Evolutionary conservation across 140 eudicot genomes (phyloP).

Genomic region (Senecio squalidus): DNA sequence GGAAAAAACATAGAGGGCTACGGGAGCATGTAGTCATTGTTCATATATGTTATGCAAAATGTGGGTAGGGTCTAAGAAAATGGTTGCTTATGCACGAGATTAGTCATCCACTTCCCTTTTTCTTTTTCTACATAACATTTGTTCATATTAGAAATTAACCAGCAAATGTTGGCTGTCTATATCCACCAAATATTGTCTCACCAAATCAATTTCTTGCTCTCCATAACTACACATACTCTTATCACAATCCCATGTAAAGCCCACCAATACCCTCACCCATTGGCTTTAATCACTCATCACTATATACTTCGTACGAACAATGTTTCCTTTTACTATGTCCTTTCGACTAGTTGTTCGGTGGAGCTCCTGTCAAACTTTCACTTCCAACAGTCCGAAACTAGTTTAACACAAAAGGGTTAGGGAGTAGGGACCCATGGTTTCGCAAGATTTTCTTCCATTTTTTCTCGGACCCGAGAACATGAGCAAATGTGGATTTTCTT

Average conservation of each 20-base stretch:
- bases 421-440: no score
- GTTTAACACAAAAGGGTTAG: no score
- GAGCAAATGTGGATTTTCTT: no score
- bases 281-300: neutral
- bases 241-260: slow-evolving; percentile 17
- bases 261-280: slow-evolving; percentile 12
- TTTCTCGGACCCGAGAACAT: no score
- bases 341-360: neutral
- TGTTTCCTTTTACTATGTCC: neutral
- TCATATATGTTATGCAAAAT: slow-evolving; percentile 9
- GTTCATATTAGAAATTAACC: slow-evolving; percentile 9
- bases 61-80: slow-evolving; percentile 20
- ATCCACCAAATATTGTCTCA: slow-evolving; percentile 30
- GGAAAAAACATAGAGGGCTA: neutral
- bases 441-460: no score
- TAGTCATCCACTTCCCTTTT: slow-evolving; percentile 9
- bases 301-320: neutral
- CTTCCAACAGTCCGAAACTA: neutral
- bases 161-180: slow-evolving; percentile 22
- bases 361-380: neutral
- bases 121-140: neutral
- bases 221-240: slow-evolving; percentile 20
- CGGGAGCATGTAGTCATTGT: neutral
- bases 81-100: slow-evolving; percentile 15
- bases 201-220: slow-evolving; percentile 25